A percentile compares a stretch with the other conserved stretches of the same genome.
phyloP scores from a whole-genome alignment of 108 stramenopile species.

The Schizochytrium sp. region DNA sequence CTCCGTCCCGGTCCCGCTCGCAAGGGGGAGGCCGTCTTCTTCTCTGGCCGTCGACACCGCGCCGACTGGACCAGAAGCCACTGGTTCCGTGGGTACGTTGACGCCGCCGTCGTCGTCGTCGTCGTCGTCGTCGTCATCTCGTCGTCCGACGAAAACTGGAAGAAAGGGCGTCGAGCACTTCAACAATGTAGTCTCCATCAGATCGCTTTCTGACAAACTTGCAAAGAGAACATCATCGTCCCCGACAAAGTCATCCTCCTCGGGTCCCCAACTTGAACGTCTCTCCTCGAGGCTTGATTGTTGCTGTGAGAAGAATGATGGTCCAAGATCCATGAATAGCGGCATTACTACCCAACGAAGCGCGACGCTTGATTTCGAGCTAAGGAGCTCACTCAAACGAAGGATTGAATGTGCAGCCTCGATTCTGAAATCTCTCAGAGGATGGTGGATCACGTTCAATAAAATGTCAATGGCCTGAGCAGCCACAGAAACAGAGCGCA shows the following conservation, averaged over 20 bases:
- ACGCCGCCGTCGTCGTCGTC: not conserved
- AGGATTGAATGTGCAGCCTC: not conserved
- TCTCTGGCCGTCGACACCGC: not conserved
- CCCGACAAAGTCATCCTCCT: not conserved
- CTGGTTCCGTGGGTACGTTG: not conserved
- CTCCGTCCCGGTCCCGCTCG: not conserved
- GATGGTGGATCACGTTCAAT: not conserved
- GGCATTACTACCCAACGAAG: not conserved
- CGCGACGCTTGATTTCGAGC: not conserved
- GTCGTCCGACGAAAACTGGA: not conserved
- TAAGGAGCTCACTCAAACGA: not conserved
- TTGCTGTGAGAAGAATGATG: not conserved
- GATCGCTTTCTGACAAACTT: not conserved
- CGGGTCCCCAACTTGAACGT: not conserved
- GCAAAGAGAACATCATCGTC: not conserved
- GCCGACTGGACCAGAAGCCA: not conserved
- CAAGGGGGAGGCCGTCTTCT: not conserved
- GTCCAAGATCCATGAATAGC: not conserved
- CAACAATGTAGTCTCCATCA: not conserved
- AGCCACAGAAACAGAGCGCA: not conserved
- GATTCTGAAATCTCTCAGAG: not conserved
- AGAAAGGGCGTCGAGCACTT: not conserved
- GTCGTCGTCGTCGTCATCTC: not conserved
- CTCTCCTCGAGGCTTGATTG: not conserved
- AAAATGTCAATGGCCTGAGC: not conserved